A percentile compares a stretch with the other conserved stretches of the same genome.
These are phyloP conservation scores for Zasmidium citrigriseum DNA, from an alignment of 2,329 filamentous ascomycete species.

Conservation along the genomic window DNA sequence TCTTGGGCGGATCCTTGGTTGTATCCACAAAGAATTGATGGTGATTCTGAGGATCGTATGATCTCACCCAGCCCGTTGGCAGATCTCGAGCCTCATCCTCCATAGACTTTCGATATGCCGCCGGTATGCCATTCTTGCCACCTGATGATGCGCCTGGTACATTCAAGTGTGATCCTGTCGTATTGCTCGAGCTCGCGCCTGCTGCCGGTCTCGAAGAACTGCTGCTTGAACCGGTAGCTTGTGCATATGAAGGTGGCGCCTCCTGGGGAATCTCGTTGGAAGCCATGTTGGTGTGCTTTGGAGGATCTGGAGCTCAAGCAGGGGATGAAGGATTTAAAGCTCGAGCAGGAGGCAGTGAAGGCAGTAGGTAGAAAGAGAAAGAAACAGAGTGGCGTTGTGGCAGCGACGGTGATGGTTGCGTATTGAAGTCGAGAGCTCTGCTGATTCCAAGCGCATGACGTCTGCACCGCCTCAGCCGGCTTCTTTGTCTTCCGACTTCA, in stretches of 20 bases:
- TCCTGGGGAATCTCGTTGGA: constrained; percentile 15
- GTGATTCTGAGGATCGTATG: constrained; percentile 54
- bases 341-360: background rate
- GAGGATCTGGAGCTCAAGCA: no score
- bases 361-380: background rate
- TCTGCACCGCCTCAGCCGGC: background rate
- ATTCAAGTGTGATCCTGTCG: constrained; percentile 23
- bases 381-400: background rate
- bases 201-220: constrained; percentile 13
- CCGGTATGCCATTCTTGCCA: constrained; percentile 50
- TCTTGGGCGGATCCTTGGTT: constrained; percentile 53
- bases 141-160: constrained; percentile 27
- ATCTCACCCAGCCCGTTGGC: constrained; percentile 58
- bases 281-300: background rate
- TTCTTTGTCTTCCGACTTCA: background rate
- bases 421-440: background rate
- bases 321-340: no score
- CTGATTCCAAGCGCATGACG: background rate
- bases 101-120: constrained; percentile 57
- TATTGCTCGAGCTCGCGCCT: constrained; percentile 8
- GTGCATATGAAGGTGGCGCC: constrained; percentile 23
- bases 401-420: background rate
- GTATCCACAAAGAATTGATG: constrained; percentile 68
- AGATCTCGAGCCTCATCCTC: constrained; percentile 60
- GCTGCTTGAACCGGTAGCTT: constrained; percentile 23